Evolutionary conservation across 1,284 basidiomycete genomes (phyloP), one percentile per base, ranked within the genome.

Genomic region (Porogramme epimiltina): DNA sequence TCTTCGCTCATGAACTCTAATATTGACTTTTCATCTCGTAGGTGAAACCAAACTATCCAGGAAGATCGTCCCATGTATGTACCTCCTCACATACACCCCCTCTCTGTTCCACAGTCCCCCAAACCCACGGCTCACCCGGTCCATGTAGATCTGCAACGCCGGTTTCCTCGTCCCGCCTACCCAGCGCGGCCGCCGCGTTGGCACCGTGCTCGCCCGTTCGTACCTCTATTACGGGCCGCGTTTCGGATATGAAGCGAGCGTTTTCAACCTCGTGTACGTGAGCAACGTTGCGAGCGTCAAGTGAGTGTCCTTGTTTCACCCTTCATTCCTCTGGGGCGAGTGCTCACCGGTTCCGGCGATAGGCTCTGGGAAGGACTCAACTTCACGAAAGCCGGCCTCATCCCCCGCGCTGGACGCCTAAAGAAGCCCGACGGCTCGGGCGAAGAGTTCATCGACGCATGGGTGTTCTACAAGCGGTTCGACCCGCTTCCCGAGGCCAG

Each of bases 221-320:
- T 98, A 85, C 72, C 73, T 96, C 11, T 73, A 91, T 66, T 94
- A 92, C 62, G 95, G 82, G 0, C 94, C 92, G 0, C 73, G 72
- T 31, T 72, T 92, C 23, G 89, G 94, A 9, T 98, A 95, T 74
- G 79, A 85, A 61, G 91, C 84, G 0, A 93, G 89, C 62, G 91
- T 98, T 16, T 98, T 97, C 78, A 98, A 98, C 67, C 79, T 98
- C 42, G 94, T 97, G 31, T 98, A 91, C 70, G 84, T 85, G 34
- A 93, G 88, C 73, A 92, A 91, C 70, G 68, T 75, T 39, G 87
- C 87, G 13, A 89, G 84, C 49, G 71, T 90, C 52, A 80, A 75
- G 86, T 85, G 52, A 61, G 40, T 47, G 2, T 10, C 24, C 2
- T 13, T 28, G 6, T 33, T 28, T 44, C 40, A 16, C 33, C 33